A percentile compares a stretch with the other conserved stretches of the same genome.
Evolutionary conservation across 371 early-diverging fungal species (phyloP).

Genomic region (Lichtheimia ornata): DNA sequence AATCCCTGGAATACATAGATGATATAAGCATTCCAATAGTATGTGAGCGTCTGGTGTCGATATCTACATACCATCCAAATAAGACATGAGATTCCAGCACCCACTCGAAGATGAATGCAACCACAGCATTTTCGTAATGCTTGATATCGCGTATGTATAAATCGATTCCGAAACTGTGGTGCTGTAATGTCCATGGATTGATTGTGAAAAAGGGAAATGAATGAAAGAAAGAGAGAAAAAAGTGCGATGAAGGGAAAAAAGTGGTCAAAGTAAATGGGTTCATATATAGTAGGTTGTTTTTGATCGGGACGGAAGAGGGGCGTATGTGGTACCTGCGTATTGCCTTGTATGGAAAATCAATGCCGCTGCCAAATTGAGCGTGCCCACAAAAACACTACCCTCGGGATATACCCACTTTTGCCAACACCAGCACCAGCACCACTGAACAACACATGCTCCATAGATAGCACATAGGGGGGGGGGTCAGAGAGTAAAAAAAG

Average conservation of each 20-base stretch:
- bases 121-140: constrained; percentile 47
- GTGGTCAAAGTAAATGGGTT: neutral
- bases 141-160: constrained; percentile 19
- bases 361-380: too few relatives aligned
- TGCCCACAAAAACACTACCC: too few relatives aligned
- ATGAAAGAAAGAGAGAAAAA: too few relatives aligned
- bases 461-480: too few relatives aligned
- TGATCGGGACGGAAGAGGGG: neutral
- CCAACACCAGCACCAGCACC: too few relatives aligned
- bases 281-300: constrained; percentile 4
- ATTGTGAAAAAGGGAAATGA: neutral
- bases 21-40: neutral
- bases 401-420: too few relatives aligned
- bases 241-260: too few relatives aligned
- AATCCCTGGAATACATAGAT: constrained; percentile 28
- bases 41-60: neutral
- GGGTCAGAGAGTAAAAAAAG: too few relatives aligned
- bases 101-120: constrained; percentile 50
- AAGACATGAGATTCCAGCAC: constrained; percentile 34
- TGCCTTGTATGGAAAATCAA: neutral
- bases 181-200: neutral
- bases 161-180: constrained; percentile 17
- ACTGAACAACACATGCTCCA: too few relatives aligned
- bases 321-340: neutral
- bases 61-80: constrained; percentile 44